These are phyloP conservation scores for Cutaneotrichosporon mucoides DNA, from an alignment of 1,284 basidiomycete species.

Conservation along the genomic window DNA sequence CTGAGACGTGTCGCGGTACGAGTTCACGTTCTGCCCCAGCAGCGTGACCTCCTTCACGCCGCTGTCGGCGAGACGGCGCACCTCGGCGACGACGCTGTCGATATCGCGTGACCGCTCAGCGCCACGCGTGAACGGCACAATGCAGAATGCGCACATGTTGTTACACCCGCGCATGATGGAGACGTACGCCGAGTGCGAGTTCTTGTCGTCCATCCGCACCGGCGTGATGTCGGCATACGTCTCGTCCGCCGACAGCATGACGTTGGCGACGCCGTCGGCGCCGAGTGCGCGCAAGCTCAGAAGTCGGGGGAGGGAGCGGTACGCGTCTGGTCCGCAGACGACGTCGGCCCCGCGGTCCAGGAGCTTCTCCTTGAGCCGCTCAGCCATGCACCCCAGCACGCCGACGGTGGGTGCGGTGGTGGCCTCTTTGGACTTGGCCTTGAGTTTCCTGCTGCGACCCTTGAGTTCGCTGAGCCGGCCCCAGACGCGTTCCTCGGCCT, in stretches of 20 bases:
- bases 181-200: slow-evolving; percentile 5
- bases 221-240: slow-evolving; percentile 8
- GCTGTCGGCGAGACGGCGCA: background rate
- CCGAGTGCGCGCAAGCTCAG: slow-evolving; percentile 2
- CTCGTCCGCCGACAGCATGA: slow-evolving; percentile 7
- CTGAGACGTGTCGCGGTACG: slow-evolving; percentile 7
- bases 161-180: slow-evolving; percentile 9
- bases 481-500: slow-evolving; percentile 7
- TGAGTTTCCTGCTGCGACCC: background rate
- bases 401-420: background rate
- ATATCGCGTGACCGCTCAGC: slow-evolving; percentile 4
- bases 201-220: slow-evolving; percentile 8
- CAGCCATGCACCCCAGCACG: slow-evolving; percentile 8
- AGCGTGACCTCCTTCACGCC: slow-evolving; percentile 6
- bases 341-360: slow-evolving; percentile 3
- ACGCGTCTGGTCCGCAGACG: slow-evolving; percentile 8
- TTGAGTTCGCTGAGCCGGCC: slow-evolving; percentile 3
- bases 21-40: slow-evolving; percentile 8
- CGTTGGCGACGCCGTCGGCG: slow-evolving; percentile 7
- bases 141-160: slow-evolving; percentile 10
- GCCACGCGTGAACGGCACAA: slow-evolving; percentile 5
- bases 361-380: slow-evolving; percentile 6
- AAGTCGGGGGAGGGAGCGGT: slow-evolving; percentile 1
- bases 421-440: background rate
- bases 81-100: slow-evolving; percentile 5